phyloP scores from a whole-genome alignment of 495 filamentous ascomycete species.

The Neurospora sp. region DNA sequence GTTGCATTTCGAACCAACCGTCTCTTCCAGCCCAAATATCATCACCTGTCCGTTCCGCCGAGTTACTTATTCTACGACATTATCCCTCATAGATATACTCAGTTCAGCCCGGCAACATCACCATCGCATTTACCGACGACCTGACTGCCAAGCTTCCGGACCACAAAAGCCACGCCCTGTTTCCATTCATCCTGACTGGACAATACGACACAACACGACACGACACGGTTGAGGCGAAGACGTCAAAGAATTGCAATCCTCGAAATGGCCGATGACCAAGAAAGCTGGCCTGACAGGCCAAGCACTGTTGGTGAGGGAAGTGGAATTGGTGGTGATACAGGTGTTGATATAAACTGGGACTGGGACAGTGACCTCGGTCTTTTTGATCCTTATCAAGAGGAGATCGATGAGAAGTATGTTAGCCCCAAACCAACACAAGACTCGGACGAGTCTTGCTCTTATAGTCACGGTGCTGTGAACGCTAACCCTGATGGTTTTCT shows the following conservation, averaged over 20 bases:
- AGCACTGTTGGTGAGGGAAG: background rate
- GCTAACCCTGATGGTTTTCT: background rate
- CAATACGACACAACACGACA: background rate
- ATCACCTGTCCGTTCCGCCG: background rate
- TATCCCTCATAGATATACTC: background rate
- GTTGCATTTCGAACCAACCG: background rate
- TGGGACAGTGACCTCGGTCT: too few relatives aligned
- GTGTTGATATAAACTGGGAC: background rate
- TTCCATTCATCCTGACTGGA: background rate
- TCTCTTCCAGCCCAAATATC: background rate
- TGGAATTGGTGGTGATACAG: background rate
- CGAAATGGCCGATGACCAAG: background rate
- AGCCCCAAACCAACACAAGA: background rate
- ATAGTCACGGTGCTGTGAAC: background rate
- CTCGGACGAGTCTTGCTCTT: background rate
- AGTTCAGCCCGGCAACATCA: background rate
- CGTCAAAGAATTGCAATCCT: background rate
- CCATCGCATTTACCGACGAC: background rate
- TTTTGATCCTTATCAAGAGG: too few relatives aligned
- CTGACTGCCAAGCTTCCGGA: background rate
- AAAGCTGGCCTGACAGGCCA: background rate
- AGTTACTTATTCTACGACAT: background rate
- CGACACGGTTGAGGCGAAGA: background rate
- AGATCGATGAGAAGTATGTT: background rate
- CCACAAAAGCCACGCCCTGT: background rate